Conservation (phyloP, 2,329 filamentous ascomycete genomes). For the Zalaria sp. region DNA sequence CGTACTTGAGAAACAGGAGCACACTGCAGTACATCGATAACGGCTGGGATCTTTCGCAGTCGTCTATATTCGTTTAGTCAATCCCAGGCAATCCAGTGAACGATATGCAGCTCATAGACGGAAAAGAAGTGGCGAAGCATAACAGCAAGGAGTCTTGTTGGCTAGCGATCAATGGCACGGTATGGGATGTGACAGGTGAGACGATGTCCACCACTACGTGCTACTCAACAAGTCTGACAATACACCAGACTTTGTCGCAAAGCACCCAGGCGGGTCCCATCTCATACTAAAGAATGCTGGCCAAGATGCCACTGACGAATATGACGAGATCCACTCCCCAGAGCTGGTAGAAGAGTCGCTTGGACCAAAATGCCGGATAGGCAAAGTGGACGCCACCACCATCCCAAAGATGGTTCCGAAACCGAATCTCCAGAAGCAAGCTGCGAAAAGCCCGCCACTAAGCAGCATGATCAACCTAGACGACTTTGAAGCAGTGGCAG, state of each 20-base stretch:
- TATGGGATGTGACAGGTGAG: constrained; percentile 80
- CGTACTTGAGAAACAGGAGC: too few relatives aligned
- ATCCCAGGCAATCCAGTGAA: neutral
- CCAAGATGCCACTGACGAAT: constrained; percentile 38
- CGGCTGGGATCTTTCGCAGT: too few relatives aligned
- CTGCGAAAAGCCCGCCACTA: constrained; percentile 28
- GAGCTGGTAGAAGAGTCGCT: constrained; percentile 27
- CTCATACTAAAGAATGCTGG: constrained; percentile 36
- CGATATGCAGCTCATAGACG: neutral
- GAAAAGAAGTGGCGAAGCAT: constrained; percentile 57
- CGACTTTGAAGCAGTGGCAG: constrained; percentile 27
- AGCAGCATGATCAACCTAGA: constrained; percentile 29
- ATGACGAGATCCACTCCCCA: constrained; percentile 35
- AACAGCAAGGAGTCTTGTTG: constrained; percentile 73
- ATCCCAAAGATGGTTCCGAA: constrained; percentile 7
- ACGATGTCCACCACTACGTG: too few relatives aligned
- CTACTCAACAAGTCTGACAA: too few relatives aligned
- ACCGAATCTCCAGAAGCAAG: constrained; percentile 8
- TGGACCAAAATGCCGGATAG: constrained; percentile 22
- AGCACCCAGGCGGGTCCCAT: constrained; percentile 61
- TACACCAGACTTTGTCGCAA: constrained; percentile 49
- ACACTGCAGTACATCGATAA: too few relatives aligned
- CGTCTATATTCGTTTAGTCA: too few relatives aligned
- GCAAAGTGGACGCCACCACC: constrained; percentile 10
- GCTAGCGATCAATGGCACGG: constrained; percentile 75